phyloP scores from a whole-genome alignment of 2,329 filamentous ascomycete genomes.

The Aspergillus viridinutans region DNA sequence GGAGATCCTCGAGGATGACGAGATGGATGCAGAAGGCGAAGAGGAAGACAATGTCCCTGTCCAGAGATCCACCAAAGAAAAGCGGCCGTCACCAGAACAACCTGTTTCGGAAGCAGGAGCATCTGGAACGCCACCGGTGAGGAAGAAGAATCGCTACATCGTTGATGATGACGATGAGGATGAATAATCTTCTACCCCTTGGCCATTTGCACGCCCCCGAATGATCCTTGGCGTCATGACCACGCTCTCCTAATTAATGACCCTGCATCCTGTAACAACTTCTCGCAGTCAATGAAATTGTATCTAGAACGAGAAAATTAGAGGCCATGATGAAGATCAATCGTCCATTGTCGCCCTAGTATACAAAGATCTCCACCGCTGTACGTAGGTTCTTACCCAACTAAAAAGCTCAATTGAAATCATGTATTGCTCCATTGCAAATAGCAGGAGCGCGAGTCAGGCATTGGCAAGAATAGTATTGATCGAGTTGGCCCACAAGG shows the following conservation, averaged over 20 bases:
- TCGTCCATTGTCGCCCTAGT: background rate
- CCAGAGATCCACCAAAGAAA: slow-evolving; percentile 26
- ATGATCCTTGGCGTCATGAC: slow-evolving; percentile 1
- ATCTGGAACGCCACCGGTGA: slow-evolving; percentile 32
- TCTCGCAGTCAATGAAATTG: background rate
- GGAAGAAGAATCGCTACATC: slow-evolving; percentile 46
- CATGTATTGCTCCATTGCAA: background rate
- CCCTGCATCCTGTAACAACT: background rate
- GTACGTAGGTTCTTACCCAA: background rate
- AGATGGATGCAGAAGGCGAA: slow-evolving; percentile 45
- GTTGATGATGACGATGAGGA: slow-evolving; percentile 49
- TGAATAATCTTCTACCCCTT: slow-evolving; percentile 16
- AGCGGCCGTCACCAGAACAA: slow-evolving; percentile 19
- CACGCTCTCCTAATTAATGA: background rate
- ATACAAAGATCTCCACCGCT: background rate
- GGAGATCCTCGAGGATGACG: slow-evolving; percentile 40
- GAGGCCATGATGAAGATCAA: background rate
- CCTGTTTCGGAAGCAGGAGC: slow-evolving; percentile 17
- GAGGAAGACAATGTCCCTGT: slow-evolving; percentile 28
- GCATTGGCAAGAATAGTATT: background rate
- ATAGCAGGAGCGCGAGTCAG: background rate
- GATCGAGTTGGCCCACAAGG: background rate
- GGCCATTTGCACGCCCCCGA: background rate
- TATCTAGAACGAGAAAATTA: background rate
- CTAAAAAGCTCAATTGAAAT: background rate